These are phyloP conservation scores for Gynostemma pentaphyllum DNA, from an alignment of 306 rosid species.

Conservation along the genomic window DNA sequence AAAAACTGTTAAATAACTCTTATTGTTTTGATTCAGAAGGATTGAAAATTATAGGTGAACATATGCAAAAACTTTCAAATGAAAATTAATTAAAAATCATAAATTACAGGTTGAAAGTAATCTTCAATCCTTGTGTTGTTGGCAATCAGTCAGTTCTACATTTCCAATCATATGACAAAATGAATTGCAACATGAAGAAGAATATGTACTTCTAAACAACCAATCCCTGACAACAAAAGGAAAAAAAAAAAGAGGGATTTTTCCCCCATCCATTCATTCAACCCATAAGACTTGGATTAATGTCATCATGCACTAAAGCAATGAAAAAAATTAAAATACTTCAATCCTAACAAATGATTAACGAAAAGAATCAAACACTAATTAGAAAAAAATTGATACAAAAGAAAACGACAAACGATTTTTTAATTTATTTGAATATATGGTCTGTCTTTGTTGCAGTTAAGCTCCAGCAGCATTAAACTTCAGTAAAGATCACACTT, in stretches of 20 bases:
- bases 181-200: not conserved
- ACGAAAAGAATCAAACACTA: not conserved
- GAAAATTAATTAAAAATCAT: not conserved
- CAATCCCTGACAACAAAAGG: too few species aligned
- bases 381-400: not conserved
- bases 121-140: not conserved
- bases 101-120: not conserved
- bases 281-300: not conserved
- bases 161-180: not conserved
- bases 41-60: too few species aligned
- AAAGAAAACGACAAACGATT: not conserved
- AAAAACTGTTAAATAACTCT: not conserved
- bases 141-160: not conserved
- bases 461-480: not conserved
- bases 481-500: not conserved
- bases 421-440: not conserved
- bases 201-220: not conserved
- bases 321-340: not conserved
- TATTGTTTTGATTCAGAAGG: too few species aligned
- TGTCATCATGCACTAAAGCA: not conserved
- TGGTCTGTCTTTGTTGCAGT: not conserved
- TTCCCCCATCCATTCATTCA: not conserved
- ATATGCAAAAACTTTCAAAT: too few species aligned
- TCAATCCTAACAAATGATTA: not conserved
- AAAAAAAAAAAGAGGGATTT: too few species aligned